Evolutionary conservation across 352 stramenopile species (phyloP), one percentile per base, ranked within the genome.

Genomic region (Phytophthora ohioensis): DNA sequence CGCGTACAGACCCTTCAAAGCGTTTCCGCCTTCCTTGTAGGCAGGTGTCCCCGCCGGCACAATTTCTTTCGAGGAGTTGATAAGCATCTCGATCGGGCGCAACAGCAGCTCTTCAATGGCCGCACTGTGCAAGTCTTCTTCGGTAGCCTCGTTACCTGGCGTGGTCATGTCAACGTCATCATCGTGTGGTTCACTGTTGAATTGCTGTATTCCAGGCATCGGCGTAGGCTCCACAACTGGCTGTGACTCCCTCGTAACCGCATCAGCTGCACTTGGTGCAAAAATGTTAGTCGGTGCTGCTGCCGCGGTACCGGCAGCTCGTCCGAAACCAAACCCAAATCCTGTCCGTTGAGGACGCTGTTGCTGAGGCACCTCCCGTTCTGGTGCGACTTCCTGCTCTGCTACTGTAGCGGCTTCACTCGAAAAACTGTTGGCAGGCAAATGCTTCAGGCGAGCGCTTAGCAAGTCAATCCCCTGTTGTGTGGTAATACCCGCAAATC

Each of bases 401-500:
- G 54, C 21, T 54, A 66, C 21, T 47, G 70, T 12, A 41, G 39
- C 36, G 8, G 54, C 58, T 56, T 57, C 59, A 30, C 77, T 71
- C 2, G 66, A 51, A 0, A 91, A 64, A 41, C 67, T 80, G 15
- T 58, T 81, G 13, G 78, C 64, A 6, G 85, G 88, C 2, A 96
- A 64, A 62, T 93, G 88, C 64, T 94, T 95, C 17, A 96, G 80
- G 36, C 90, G 88, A 7, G 83, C 83, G 21, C 63, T 82, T 11
- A 96, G 54, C 38, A 96, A 69, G 60, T 97, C 90, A 47, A 94
- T 91, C 5, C 85, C 86, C 78, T 95, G 88, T 65, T 97, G 88
- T 21, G 71, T 89, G 8, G 76, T 91, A 8, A 96, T 85, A 3
- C 85, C 84, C 51, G 76, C 82, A 48, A 89, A 88, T 2, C 84